Conservation (phyloP, 129 eudicot genomes). For the Heracleum sosnowskyi region DNA sequence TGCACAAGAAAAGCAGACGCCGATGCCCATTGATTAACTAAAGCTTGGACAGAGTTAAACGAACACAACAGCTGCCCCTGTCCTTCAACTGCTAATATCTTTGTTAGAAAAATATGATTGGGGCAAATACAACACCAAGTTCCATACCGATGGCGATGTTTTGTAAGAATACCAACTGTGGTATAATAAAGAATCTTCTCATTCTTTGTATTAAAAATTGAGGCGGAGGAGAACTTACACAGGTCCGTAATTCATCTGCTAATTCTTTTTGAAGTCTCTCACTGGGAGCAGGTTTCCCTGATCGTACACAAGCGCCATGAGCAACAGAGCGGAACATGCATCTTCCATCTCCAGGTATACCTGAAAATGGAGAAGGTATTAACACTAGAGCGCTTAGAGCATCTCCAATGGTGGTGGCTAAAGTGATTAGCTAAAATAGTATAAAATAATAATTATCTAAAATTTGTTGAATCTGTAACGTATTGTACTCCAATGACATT, state of each 20-base stretch:
- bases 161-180: not conserved
- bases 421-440: no score
- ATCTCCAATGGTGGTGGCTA: no score
- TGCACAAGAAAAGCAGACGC: not conserved
- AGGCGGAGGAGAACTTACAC: conserved; percentile 31
- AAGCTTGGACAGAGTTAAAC: not conserved
- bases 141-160: not conserved
- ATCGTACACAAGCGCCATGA: conserved; percentile 83
- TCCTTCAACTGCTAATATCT: not conserved
- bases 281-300: conserved; percentile 82
- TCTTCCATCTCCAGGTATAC: conserved; percentile 99
- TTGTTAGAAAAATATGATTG: not conserved
- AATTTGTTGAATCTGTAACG: no score
- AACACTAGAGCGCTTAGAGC: conserved; percentile 5
- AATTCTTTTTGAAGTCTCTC: conserved; percentile 76
- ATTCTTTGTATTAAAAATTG: not conserved
- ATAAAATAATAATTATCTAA: no score
- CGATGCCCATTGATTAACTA: not conserved
- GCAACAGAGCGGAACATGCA: conserved; percentile 96
- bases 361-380: conserved; percentile 30
- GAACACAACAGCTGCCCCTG: not conserved
- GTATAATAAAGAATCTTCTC: not conserved
- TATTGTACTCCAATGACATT: no score
- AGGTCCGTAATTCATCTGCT: conserved; percentile 83
- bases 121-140: not conserved